These are phyloP conservation scores for Penicillium paxilli DNA, from an alignment of 495 filamentous ascomycete species.

Conservation along the genomic window DNA sequence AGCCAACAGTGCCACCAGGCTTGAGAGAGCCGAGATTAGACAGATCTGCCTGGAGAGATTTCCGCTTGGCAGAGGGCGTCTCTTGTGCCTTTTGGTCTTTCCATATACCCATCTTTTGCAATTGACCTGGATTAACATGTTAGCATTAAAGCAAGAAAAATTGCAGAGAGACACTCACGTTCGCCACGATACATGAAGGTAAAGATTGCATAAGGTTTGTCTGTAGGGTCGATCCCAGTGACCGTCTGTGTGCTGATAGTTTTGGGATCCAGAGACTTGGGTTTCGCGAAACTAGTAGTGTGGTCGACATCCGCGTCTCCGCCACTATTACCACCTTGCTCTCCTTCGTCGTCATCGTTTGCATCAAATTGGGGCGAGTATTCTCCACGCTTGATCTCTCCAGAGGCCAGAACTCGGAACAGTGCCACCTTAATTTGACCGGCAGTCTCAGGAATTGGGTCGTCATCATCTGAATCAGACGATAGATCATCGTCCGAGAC, in stretches of 20 bases:
- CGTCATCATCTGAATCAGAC: conserved; percentile 76
- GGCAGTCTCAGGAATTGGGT: conserved; percentile 88
- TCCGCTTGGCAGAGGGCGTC: conserved; percentile 65
- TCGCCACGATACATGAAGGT: conserved; percentile 98
- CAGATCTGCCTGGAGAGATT: conserved; percentile 78
- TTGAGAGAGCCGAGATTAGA: conserved; percentile 81
- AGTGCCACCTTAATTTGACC: conserved; percentile 98
- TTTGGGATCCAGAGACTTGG: conserved; percentile 94
- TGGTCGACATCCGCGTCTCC: conserved; percentile 81
- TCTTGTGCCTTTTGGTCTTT: conserved; percentile 59
- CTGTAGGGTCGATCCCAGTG: conserved; percentile 93
- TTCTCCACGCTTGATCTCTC: conserved; percentile 94
- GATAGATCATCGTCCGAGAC: conserved; percentile 68
- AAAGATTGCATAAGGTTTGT: conserved; percentile 94
- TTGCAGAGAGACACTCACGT: conserved; percentile 57
- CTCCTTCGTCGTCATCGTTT: conserved; percentile 83
- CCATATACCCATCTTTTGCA: conserved; percentile 90
- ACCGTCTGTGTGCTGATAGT: conserved; percentile 98
- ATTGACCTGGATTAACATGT: conserved; percentile 63
- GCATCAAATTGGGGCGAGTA: conserved; percentile 98
- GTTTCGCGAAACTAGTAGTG: conserved; percentile 97
- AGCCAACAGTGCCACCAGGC: conserved; percentile 80
- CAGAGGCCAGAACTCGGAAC: conserved; percentile 92
- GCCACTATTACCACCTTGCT: conserved; percentile 39
- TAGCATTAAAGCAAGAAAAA: conserved; percentile 11